Evolutionary conservation across 1,284 basidiomycete species (phyloP).

Genomic region (Trichosporon sp.): DNA sequence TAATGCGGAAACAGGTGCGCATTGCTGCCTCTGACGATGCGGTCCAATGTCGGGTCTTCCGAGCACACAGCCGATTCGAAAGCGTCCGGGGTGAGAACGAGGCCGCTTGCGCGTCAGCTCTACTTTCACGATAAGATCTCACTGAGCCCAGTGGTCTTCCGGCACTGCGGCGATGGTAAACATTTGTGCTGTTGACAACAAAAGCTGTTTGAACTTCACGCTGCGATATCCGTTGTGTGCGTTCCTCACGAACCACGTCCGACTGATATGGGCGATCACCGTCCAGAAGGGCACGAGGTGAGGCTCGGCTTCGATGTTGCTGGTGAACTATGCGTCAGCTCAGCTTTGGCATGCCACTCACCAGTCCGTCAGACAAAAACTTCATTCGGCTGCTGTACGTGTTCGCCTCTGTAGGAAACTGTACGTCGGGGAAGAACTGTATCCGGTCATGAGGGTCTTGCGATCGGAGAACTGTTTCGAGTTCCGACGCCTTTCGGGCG

Average conservation of each 20-base stretch:
- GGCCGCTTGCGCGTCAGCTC: conserved; percentile 5
- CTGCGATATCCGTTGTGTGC: neutral
- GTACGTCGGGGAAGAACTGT: neutral
- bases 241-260: neutral
- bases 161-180: conserved; percentile 21
- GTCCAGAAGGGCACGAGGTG: conserved; percentile 26
- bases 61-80: neutral
- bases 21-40: neutral
- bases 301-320: neutral
- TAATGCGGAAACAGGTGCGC: neutral
- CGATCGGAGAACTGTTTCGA: neutral
- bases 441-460: conserved; percentile 8
- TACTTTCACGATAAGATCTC: neutral
- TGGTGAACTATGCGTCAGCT: neutral
- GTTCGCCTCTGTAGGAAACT: neutral
- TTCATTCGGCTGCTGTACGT: neutral
- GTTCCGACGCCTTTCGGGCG: neutral
- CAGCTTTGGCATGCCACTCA: neutral
- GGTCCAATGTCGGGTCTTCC: neutral
- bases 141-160: conserved; percentile 27
- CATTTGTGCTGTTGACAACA: neutral
- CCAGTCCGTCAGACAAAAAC: neutral
- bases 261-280: neutral
- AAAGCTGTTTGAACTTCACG: neutral
- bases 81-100: neutral